Evolutionary conservation across 2,329 filamentous ascomycete species (phyloP).

Genomic region (Allantophomopsis lycopodina): DNA sequence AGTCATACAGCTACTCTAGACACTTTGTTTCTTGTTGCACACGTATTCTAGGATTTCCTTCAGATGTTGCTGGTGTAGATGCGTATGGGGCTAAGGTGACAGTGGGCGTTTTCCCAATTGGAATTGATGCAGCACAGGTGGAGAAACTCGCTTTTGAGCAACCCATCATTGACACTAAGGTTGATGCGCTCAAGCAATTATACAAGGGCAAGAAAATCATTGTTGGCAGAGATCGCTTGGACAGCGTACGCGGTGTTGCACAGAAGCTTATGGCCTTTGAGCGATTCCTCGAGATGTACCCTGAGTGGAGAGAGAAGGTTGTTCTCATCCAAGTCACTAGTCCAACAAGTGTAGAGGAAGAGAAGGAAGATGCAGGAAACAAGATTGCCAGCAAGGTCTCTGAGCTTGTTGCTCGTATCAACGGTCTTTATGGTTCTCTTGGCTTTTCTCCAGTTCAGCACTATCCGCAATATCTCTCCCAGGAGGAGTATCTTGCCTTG

Average conservation of each 20-base stretch:
- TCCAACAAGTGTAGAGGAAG: conserved; percentile 67
- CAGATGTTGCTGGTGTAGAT: conserved; percentile 72
- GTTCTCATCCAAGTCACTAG: conserved; percentile 93
- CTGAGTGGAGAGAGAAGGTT: conserved; percentile 83
- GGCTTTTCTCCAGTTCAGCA: conserved; percentile 87
- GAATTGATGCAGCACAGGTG: conserved; percentile 77
- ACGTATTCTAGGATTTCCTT: conserved; percentile 79
- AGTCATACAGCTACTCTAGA: conserved; percentile 87
- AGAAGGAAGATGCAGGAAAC: conserved; percentile 61
- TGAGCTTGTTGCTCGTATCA: conserved; percentile 82
- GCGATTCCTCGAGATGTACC: conserved; percentile 77
- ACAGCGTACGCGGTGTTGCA: conserved; percentile 84
- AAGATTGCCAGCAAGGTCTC: conserved; percentile 83
- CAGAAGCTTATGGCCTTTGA: conserved; percentile 95
- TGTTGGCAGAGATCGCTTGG: conserved; percentile 84
- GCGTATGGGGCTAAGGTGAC: conserved; percentile 81
- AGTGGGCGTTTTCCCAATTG: conserved; percentile 88
- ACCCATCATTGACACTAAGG: conserved; percentile 55
- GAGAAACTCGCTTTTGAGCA: conserved; percentile 61
- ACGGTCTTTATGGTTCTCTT: conserved; percentile 77
- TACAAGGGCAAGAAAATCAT: conserved; percentile 92
- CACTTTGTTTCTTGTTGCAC: conserved; percentile 94
- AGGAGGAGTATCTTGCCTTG: conserved; percentile 90
- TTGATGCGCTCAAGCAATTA: conserved; percentile 57
- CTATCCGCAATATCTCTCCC: conserved; percentile 83